Evolutionary conservation across 345 rosid genomes (phyloP).

Genomic region (Diplotaxis tenuifolia): DNA sequence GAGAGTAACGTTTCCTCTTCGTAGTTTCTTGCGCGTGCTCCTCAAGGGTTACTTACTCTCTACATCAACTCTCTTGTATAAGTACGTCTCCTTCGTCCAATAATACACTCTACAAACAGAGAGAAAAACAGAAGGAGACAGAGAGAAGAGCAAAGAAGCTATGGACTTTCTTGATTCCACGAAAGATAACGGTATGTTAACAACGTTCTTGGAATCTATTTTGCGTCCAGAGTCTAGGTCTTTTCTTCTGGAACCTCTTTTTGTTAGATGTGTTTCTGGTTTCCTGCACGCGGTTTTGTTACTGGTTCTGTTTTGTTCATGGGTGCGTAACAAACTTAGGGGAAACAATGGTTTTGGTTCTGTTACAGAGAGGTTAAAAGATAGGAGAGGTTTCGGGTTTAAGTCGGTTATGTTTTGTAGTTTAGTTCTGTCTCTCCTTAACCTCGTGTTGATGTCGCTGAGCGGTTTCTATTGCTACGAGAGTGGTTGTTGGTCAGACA

Average conservation of each 20-base stretch:
- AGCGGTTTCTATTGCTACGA: conserved; percentile 65
- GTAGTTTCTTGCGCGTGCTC: conserved; percentile 25
- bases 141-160: conserved; percentile 16
- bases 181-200: conserved; percentile 5
- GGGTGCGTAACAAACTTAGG: conserved; percentile 40
- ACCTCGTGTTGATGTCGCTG: conserved; percentile 44
- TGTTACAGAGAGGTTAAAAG: conserved; percentile 29
- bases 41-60: conserved; percentile 24
- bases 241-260: conserved; percentile 48
- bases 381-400: conserved; percentile 28
- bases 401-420: conserved; percentile 53
- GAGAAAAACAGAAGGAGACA: not conserved
- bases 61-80: conserved; percentile 1
- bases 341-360: conserved; percentile 5
- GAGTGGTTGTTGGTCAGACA: conserved; percentile 60
- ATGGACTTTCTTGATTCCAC: conserved; percentile 38
- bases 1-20: conserved; percentile 1
- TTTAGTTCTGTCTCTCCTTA: conserved; percentile 50
- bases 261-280: conserved; percentile 52
- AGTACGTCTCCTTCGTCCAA: not conserved
- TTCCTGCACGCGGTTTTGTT: conserved; percentile 50
- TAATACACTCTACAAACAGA: not conserved
- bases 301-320: conserved; percentile 39
- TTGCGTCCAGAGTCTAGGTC: conserved; percentile 23
- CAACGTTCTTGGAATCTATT: conserved; percentile 34